Evolutionary conservation across 2,329 filamentous ascomycete genomes (phyloP).

Genomic region (Orbilia oligospora): DNA sequence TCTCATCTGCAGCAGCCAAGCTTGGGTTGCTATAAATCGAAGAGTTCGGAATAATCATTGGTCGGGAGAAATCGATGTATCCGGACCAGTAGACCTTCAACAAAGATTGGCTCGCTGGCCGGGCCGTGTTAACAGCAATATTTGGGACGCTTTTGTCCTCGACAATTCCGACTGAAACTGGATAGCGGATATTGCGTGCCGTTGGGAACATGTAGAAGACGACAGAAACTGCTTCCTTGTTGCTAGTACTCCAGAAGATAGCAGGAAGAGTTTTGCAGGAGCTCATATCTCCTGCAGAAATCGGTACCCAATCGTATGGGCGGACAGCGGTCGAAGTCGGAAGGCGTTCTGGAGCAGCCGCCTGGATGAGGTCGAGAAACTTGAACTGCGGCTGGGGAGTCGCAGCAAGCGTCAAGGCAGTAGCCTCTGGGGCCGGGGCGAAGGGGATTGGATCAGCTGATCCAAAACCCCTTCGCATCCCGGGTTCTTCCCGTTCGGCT

Average conservation of each 20-base stretch:
- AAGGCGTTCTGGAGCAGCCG: slow-evolving; percentile 10
- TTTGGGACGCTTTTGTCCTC: slow-evolving; percentile 31
- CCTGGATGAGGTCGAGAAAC: slow-evolving; percentile 40
- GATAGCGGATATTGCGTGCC: slow-evolving; percentile 23
- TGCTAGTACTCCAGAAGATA: slow-evolving; percentile 42
- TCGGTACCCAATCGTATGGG: slow-evolving; percentile 48
- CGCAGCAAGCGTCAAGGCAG: not conserved
- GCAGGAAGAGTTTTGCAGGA: slow-evolving; percentile 16
- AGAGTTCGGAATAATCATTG: slow-evolving; percentile 41
- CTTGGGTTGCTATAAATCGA: slow-evolving; percentile 12
- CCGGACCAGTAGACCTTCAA: slow-evolving; percentile 43
- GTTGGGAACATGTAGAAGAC: slow-evolving; percentile 46
- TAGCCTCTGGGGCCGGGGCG: not conserved
- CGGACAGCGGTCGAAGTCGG: not conserved
- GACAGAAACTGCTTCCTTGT: slow-evolving; percentile 17
- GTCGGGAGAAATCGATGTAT: slow-evolving; percentile 47
- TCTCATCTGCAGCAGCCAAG: slow-evolving; percentile 15
- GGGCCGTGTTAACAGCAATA: slow-evolving; percentile 4
- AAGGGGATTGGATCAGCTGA: slow-evolving; percentile 35
- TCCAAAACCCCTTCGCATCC: not conserved
- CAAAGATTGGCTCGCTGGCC: slow-evolving; percentile 17
- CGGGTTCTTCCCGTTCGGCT: not conserved
- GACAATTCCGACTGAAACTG: slow-evolving; percentile 39
- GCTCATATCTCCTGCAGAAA: slow-evolving; percentile 19
- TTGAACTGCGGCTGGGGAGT: slow-evolving; percentile 27